phyloP scores from a whole-genome alignment of 345 rosid species.

The Barbarea vulgaris region DNA sequence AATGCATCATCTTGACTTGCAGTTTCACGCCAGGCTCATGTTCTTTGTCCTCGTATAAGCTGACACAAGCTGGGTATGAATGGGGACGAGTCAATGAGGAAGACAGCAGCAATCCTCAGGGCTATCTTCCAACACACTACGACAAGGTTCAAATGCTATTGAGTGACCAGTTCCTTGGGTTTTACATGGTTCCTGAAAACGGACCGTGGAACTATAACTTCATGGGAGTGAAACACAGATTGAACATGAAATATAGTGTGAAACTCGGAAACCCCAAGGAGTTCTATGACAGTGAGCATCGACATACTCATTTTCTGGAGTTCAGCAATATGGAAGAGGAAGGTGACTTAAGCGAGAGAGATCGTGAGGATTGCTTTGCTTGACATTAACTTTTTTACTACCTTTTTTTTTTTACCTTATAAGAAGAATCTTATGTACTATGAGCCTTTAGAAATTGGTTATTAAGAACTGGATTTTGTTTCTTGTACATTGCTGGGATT shows the following conservation, averaged over 20 bases:
- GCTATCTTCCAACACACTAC: conserved; percentile 85
- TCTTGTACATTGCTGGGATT: not conserved
- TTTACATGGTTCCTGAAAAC: conserved; percentile 84
- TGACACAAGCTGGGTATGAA: conserved; percentile 82
- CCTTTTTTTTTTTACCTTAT: not conserved
- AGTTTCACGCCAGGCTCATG: conserved; percentile 97
- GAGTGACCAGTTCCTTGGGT: conserved; percentile 85
- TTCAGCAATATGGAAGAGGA: conserved; percentile 89
- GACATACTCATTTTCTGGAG: conserved; percentile 85
- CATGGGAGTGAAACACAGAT: conserved; percentile 89
- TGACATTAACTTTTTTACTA: conserved; percentile 1
- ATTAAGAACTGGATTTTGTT: not conserved
- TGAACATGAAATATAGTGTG: conserved; percentile 80
- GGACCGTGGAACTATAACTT: conserved; percentile 94
- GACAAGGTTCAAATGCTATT: conserved; percentile 97
- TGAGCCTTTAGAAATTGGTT: not conserved
- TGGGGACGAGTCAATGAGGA: conserved; percentile 93
- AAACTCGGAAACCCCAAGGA: conserved; percentile 80
- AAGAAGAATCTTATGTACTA: not conserved
- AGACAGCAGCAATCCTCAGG: conserved; percentile 75
- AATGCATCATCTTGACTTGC: conserved; percentile 86
- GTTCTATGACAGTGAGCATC: conserved; percentile 81
- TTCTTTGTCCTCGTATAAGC: conserved; percentile 84
- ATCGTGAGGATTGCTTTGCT: conserved; percentile 76
- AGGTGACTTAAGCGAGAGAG: conserved; percentile 57